Evolutionary conservation across 768 basidiomycete genomes (phyloP), one percentile per base, ranked within the genome.

Genomic region (Auricularia heimuer): DNA sequence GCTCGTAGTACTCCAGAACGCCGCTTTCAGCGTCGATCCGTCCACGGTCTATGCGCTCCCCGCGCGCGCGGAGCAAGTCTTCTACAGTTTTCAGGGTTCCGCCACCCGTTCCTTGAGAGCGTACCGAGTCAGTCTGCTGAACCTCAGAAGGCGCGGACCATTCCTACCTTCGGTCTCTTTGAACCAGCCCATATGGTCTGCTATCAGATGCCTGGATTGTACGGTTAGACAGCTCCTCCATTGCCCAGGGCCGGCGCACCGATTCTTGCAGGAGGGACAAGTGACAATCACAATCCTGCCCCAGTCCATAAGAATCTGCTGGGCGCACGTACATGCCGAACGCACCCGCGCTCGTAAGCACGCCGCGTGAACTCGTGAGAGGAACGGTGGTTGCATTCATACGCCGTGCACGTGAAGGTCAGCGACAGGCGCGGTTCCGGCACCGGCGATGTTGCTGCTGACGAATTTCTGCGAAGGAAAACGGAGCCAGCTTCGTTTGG

Each of bases 161-260:
- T 1, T 1, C 56, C 8, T 18, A 60, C 56, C 56, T 10, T 82
- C 71, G 8, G 69, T 67, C 35, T 94, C 91, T 70, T 91, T 87
- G 78, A 96, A 96, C 94, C 94, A 96, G 1, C 89, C 90, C 12
- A 96, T 76, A 70, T 96, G 87, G 71, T 96, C 94, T 3, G 94
- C 94, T 68, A 94, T 92, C 10, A 94, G 77, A 74, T 92, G 90
- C 36, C 90, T 92, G 67, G 33, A 24, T 37, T 16, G 16, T 33
- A 8, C 21, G 16, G 63, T 64, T 54, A 64, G 54, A 14, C 16
- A 2, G n/a, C 18, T 16, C 11, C 10, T 37, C 3, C n/a, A 36
- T 45, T 64, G 18, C 16, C 29, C 21, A 64, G 63, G 54, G 29
- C 66, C 65, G 36, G 75, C 86, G 63, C 72, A 93, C 90, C 95